Base-by-base conservation (phyloP, 2,329 filamentous ascomycete species). In the Colletotrichum gigasporum region DNA sequence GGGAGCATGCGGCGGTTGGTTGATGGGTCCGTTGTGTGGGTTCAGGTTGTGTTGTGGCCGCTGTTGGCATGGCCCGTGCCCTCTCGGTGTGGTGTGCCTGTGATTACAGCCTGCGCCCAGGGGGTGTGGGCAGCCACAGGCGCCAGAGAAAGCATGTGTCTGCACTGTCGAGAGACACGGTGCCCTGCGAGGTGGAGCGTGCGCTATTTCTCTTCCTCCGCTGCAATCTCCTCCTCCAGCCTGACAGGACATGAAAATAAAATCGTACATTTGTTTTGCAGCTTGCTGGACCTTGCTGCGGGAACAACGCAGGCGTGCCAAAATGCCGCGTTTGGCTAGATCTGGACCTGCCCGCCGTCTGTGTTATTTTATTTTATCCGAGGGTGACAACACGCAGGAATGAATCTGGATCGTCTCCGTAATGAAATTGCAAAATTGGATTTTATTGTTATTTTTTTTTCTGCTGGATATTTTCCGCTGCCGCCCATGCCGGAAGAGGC, bases 191-290 rank as follows among this genome's bases (percentile, higher is more conserved):
- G 35, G 48, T 64, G 61, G 61, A 50, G 55, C 42, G 41, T 61
- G 61, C 56, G 61, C 56, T 64, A 64, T 61, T 64, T 64, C 56
- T 64, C 47, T 47, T 41, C 30, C 35, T 52, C 44, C 45, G 35
- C 55, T 39, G 60, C 60, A 63, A 63, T 59, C 44, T 52, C 45
- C 39, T 24, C 34, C 60, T 45, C 37, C 59, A 58, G 30, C 26
- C 35, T 37, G 53, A 52, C 20, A 37, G 12, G 35, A 45, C 41
- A 47, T 32, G 9, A 6, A 20, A 24, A 22, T 12, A 28, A 35
- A 37, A 16, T 42, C n/a, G n/a, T 48, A 28, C 47, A 51, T 34
- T 52, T 34, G 18, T 58, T 52, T 63, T 63, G 42, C 28, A 48
- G 41, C 55, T 42, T 52, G 56, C 56, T 44, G 61, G 48, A 48